Evolutionary conservation across 2,329 filamentous ascomycete species (phyloP), one percentile per base, ranked within the genome.

Genomic region (Penicillium sp.): DNA sequence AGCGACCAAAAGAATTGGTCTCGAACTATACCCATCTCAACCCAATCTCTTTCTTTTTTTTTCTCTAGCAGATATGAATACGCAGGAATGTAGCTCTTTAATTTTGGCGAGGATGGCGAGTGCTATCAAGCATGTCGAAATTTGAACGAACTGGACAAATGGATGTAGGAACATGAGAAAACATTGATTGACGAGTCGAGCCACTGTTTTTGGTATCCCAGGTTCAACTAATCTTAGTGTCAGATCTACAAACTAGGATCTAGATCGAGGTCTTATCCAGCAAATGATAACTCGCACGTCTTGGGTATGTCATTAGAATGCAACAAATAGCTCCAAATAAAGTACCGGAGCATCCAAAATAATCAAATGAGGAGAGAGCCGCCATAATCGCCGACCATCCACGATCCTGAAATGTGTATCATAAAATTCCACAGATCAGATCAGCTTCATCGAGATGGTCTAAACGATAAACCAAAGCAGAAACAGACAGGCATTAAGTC

Each of bases 291-390:
- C 37, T 28, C 26, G 26, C 16, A 40, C 30, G 28, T 28, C 16
- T 26, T 45, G 43, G 37, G 46, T 60, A 57, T 60, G 48, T 64
- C 53, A 62, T 64, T 57, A 64, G 42, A 52, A 57, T 33, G 46
- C n/a, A 37, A 19, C 30, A 57, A 38, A 26, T n/a, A 16, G 35
- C 45, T 48, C 6, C 7, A 16, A 48, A 46, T 14, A 54, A 57
- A 59, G 61, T 57, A 57, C 53, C 26, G 53, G 37, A 45, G 28
- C 16, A 48, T 48, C 26, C 45, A 48, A 48, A 49, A 51, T 28
- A 7, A 38, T 33, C 45, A 48, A 48, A 16, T 7, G 6, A 14
- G 11, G 11, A 8, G 10, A 33, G 30, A 33, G 10, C 45, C 25
- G 14, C 57, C 25, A 42, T 40, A 38, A 53, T 51, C 37, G 57